Conservation (phyloP, 2,329 filamentous ascomycete species). For the Fusarium acutatum region DNA sequence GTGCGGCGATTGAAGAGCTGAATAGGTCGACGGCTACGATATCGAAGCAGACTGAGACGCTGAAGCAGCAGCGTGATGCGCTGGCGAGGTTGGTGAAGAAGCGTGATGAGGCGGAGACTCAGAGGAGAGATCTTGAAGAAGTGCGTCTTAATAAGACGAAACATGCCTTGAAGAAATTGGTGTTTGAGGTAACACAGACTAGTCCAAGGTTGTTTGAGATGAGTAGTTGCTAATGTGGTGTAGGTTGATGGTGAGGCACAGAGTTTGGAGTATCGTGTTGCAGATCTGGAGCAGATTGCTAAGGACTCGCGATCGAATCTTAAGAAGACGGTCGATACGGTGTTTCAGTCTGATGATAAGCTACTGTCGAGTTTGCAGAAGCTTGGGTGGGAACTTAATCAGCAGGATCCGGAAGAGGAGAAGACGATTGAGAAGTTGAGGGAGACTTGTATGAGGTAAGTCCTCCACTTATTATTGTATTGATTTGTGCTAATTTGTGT, state of each 20-base stretch:
- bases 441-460: slow-evolving; percentile 63
- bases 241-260: slow-evolving; percentile 61
- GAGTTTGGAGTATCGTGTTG: slow-evolving; percentile 54
- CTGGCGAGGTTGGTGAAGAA: slow-evolving; percentile 60
- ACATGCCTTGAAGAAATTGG: slow-evolving; percentile 52
- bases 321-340: slow-evolving; percentile 57
- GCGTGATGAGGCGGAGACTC: slow-evolving; percentile 41
- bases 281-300: slow-evolving; percentile 61
- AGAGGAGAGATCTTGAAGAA: slow-evolving; percentile 44
- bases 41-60: slow-evolving; percentile 67
- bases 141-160: slow-evolving; percentile 44
- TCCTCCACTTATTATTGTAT: background rate
- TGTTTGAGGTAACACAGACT: slow-evolving; percentile 48
- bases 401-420: slow-evolving; percentile 60
- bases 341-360: slow-evolving; percentile 70
- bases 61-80: slow-evolving; percentile 70
- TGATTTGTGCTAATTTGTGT: background rate
- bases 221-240: background rate
- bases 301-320: slow-evolving; percentile 55
- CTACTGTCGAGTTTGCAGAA: slow-evolving; percentile 72
- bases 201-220: background rate
- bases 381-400: slow-evolving; percentile 67
- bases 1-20: slow-evolving; percentile 69
- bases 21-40: slow-evolving; percentile 71
- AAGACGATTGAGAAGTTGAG: slow-evolving; percentile 65